Evolutionary conservation across 2,329 filamentous ascomycete genomes (phyloP).

Genomic region (Fusarium chuoi): DNA sequence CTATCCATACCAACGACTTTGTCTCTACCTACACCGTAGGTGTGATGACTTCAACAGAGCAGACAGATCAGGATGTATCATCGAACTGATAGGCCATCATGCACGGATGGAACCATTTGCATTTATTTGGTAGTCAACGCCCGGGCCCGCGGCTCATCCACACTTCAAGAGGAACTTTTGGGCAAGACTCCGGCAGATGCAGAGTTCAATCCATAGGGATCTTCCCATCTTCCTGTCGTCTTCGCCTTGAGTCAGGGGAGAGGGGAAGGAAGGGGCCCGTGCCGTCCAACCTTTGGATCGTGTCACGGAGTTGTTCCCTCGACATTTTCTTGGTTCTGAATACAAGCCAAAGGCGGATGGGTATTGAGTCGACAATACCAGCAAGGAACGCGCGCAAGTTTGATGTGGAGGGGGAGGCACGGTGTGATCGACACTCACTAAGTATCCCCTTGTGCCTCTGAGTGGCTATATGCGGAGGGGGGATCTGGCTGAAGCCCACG

Average conservation of each 20-base stretch:
- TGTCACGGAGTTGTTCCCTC: conserved; percentile 14
- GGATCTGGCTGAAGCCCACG: conserved; percentile 13
- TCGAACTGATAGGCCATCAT: conserved; percentile 8
- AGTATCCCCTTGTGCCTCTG: conserved; percentile 20
- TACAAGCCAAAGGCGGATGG: conserved; percentile 9
- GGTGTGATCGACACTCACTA: conserved; percentile 36
- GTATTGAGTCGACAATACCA: conserved; percentile 4
- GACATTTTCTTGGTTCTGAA: conserved; percentile 2
- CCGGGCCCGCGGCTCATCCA: conserved; percentile 31
- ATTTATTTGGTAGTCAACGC: conserved; percentile 25
- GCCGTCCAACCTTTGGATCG: conserved; percentile 4
- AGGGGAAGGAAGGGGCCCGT: conserved; percentile 11
- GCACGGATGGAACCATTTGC: conserved; percentile 8
- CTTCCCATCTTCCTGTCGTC: conserved; percentile 2
- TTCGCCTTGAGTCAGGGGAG: conserved; percentile 28
- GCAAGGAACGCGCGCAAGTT: conserved; percentile 2
- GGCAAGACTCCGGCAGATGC: conserved; percentile 31
- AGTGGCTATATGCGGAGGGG: conserved; percentile 14
- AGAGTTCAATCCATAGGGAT: conserved; percentile 28
- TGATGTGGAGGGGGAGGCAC: conserved; percentile 18
- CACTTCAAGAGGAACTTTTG: conserved; percentile 31
- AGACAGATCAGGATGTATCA: not conserved
- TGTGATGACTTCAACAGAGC: conserved; percentile 13
- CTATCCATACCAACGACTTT: not conserved
- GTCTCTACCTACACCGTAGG: conserved; percentile 20